Evolutionary conservation across 495 filamentous ascomycete genomes (phyloP), one percentile per base, ranked within the genome.

Genomic region (Beverwykella pulmonaria): DNA sequence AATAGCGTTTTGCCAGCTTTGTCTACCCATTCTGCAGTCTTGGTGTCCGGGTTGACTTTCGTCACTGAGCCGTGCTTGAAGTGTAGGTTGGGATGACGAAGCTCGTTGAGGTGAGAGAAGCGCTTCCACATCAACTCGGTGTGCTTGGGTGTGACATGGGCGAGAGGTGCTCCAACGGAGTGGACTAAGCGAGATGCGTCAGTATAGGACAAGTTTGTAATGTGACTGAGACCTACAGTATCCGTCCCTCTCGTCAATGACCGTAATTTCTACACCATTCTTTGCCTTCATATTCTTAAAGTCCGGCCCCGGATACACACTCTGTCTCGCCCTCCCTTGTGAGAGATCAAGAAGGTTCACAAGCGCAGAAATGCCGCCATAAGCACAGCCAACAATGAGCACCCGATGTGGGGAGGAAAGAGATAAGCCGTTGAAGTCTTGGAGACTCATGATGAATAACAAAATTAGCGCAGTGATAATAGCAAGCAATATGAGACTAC

Each of bases 231-330:
- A 76, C 75, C 70, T 69, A 90, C 87, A 90, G 73, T 82, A 89
- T 26, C 88, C 88, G 79, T 91, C 88, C 23, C 86, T 78, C 62
- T 89, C 85, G 68, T 91, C 88, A 5, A 90, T 82, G 9, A 91
- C 79, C 10, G 87, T 90, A 50, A 90, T 85, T 39, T 88, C 78
- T 20, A 90, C 68, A 0, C 82, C 78, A 34, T 86, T 79, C 17
- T 75, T 74, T 26, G 74, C 73, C 20, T 75, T 56, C 22, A 66
- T 65, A 9, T 75, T 65, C 7, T 71, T 56, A 20, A 70, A 57
- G 29, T 70, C 68, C 0, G 68, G 62, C 27, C 58, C 30, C 14
- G 68, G 57, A 48, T 70, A 70, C 0, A 23, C 71, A 69, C 32
- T 80, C 19, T 79, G 76, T 55, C 75, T 54, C 0, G 71, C 52